These are phyloP conservation scores for Malassezia arunalokei DNA, from an alignment of 1,284 basidiomycete species.

Conservation along the genomic window DNA sequence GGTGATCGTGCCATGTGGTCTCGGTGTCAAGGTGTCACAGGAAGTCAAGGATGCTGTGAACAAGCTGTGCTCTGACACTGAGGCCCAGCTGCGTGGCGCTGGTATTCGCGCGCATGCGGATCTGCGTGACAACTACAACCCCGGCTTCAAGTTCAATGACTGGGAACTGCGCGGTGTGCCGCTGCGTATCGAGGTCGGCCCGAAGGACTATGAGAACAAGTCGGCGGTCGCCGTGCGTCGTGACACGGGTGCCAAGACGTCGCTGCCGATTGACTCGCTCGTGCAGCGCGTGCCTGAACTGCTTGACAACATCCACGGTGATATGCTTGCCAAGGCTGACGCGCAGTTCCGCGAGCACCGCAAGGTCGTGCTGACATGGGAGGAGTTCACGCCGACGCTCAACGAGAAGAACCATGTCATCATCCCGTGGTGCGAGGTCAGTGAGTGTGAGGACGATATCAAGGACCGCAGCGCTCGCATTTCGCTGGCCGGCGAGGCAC, in stretches of 20 bases:
- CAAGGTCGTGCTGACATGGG: constrained; percentile 67
- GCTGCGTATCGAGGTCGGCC: constrained; percentile 88
- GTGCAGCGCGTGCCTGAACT: constrained; percentile 47
- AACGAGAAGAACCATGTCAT: constrained; percentile 79
- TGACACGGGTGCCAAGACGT: constrained; percentile 56
- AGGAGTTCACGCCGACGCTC: constrained; percentile 76
- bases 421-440: constrained; percentile 92
- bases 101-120: constrained; percentile 81
- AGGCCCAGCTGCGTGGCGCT: constrained; percentile 51
- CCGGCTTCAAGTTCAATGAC: constrained; percentile 97
- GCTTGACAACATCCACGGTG: constrained; percentile 73
- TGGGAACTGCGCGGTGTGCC: constrained; percentile 90
- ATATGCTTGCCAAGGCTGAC: constrained; percentile 75
- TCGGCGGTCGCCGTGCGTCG: constrained; percentile 76
- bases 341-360: constrained; percentile 63
- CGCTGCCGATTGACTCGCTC: constrained; percentile 20
- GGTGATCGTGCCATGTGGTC: constrained; percentile 81
- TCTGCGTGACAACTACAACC: constrained; percentile 85
- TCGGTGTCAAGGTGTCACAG: constrained; percentile 52
- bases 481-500: constrained; percentile 25
- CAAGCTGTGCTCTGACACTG: constrained; percentile 56
- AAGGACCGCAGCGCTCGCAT: constrained; percentile 74
- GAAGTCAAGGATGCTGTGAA: constrained; percentile 59
- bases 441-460: constrained; percentile 92
- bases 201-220: constrained; percentile 73